Evolutionary conservation across 2,329 filamentous ascomycete species (phyloP), one percentile per base, ranked within the genome.

Genomic region (Fusarium concolor): DNA sequence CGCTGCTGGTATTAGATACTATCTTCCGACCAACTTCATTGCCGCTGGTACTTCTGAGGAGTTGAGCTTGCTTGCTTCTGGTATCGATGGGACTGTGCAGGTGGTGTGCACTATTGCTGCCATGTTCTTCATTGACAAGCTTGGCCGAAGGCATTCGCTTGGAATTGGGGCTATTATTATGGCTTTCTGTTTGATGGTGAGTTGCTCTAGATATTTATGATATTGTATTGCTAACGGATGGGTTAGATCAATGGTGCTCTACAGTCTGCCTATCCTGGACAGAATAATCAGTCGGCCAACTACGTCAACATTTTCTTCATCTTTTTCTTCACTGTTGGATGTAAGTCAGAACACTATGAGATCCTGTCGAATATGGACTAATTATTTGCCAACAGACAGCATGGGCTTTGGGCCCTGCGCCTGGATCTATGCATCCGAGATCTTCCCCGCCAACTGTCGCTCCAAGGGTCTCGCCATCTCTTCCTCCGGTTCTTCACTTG

Each of bases 121-220:
- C 2, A 63, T 63, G 57, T 63, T 63, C 42, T 63, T 63, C 6
- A 63, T 63, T 15, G 60, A 63, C 9, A 63, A 63, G 20, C n/a
- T 63, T 4, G 60, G 60, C 10, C 26, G 60, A 44, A 56, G 60
- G 10, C 60, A 63, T 37, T 63, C 60, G 0, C 60, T 63, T 3
- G 60, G 60, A 0, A 43, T 63, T 2, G 60, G 60, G 5, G 60
- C 57, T 18, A 14, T 63, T 6, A 63, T 63, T 14, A 63, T 63
- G 60, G 60, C 57, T 2, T 63, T 63, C 8, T 63, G 60, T 14
- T 24, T 63, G 12, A 63, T 63, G 60, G 60, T 56, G 10, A 39
- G 59, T 22, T n/a, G 6, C 2, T 43, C 6, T 18, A n/a, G 10
- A 26, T 2, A 6, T n/a, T 2, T 18, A 6, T 43, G 9, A 2